Conservation (phyloP, 2,329 filamentous ascomycete genomes). For the Verticillium nonalfalfae region DNA sequence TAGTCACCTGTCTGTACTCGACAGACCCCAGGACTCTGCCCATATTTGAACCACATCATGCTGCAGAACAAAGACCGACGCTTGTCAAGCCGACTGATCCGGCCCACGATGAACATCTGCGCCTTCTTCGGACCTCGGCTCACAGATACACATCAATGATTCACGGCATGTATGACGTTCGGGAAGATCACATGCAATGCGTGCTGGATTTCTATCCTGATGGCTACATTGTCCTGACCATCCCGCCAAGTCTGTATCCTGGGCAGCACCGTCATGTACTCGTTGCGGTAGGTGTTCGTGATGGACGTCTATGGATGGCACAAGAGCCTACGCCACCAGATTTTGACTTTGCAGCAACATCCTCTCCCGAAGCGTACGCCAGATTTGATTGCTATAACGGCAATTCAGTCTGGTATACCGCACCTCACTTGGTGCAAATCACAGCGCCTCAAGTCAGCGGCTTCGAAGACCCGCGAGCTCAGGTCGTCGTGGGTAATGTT, state of each 20-base stretch:
- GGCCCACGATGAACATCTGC: not conserved
- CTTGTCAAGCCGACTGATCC: not conserved
- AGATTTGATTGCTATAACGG: not conserved
- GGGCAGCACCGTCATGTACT: not conserved
- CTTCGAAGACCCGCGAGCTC: not conserved
- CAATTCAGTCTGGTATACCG: not conserved
- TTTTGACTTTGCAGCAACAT: not conserved
- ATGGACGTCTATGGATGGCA: not conserved
- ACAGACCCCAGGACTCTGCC: not conserved
- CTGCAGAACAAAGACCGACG: not conserved
- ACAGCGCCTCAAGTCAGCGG: not conserved
- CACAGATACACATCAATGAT: not conserved
- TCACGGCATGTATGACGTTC: not conserved
- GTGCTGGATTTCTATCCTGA: not conserved
- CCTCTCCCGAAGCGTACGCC: not conserved
- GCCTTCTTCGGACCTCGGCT: not conserved
- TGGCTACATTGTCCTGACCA: not conserved
- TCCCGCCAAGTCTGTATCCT: not conserved
- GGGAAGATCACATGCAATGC: not conserved
- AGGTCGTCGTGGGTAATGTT: not conserved
- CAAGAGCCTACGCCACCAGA: not conserved
- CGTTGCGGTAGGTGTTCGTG: not conserved
- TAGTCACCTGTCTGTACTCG: not conserved
- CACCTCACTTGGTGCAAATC: not conserved
- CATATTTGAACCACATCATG: not conserved